These are phyloP conservation scores for Neurospora sp. DNA, from an alignment of 495 filamentous ascomycete genomes.

Conservation along the genomic window DNA sequence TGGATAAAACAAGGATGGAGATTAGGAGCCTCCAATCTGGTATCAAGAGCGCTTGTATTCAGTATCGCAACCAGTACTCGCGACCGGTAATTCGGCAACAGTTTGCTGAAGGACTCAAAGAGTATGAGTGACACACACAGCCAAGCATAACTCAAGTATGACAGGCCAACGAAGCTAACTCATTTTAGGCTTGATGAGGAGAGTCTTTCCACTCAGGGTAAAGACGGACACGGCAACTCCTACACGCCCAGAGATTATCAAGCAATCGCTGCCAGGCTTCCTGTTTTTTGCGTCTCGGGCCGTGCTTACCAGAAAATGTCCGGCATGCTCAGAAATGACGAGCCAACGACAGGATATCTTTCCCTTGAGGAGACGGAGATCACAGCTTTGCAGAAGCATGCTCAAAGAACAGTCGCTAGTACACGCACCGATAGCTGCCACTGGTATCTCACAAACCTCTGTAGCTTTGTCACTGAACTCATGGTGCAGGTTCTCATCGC, in stretches of 20 bases:
- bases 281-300: conserved; percentile 53
- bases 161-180: conserved; percentile 9
- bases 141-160: not conserved
- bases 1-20: not conserved
- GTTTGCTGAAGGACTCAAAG: conserved; percentile 46
- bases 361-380: conserved; percentile 34
- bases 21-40: not conserved
- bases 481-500: conserved; percentile 41
- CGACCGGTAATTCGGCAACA: conserved; percentile 42
- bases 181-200: conserved; percentile 11
- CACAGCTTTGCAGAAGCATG: conserved; percentile 44
- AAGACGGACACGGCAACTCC: conserved; percentile 1
- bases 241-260: conserved; percentile 40
- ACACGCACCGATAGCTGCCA: not conserved
- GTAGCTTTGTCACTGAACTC: conserved; percentile 41
- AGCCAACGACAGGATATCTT: conserved; percentile 7
- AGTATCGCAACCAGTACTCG: conserved; percentile 44
- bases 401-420: conserved; percentile 38
- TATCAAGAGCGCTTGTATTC: conserved; percentile 34
- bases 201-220: conserved; percentile 2
- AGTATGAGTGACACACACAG: conserved; percentile 16
- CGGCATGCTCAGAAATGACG: conserved; percentile 37
- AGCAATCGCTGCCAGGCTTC: conserved; percentile 39
- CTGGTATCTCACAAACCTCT: conserved; percentile 34
- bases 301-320: conserved; percentile 49